Evolutionary conservation across 106 monocot species (phyloP), one percentile per base, ranked within the genome.

Genomic region (Dioscorea alata): DNA sequence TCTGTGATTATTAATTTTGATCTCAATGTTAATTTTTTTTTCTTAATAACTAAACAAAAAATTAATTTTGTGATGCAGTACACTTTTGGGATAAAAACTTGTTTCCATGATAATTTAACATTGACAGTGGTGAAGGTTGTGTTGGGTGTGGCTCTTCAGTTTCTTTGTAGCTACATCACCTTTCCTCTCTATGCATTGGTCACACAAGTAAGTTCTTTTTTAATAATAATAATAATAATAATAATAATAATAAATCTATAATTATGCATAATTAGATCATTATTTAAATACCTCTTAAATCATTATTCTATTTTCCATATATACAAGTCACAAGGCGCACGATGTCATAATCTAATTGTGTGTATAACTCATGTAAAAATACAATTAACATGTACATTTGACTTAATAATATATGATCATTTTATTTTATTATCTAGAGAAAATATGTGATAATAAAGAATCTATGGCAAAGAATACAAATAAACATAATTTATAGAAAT

Each of bases 101-200:
- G 93, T 77, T 84, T 89, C 65, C 79, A 93, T 73, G 86, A 93
- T 17, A 77, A 59, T 50, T 32, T 59, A 7, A 16, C 42, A 3
- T 59, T 89, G 3, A 65, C 86, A 18, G 60, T 74, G 31, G 71
- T 59, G 25, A 81, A 86, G 66, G 51, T 89, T 68, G 71, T 74
- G 69, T 93, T 71, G 93, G 93, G 93, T 89, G 42, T 42, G 81
- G 85, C 72, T 28, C 35, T 84, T 25, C 84, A 84, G 59, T 65
- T 91, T 61, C 62, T 91, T 61, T 91, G 91, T 72, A 91, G 91
- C 74, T 86, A 91, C 53, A 69, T 87, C 35, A 91, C 91, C 6
- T 86, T 91, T 72, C 91, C 91, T n/a, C 86, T 91, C 35, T 91
- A 91, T 73, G 91, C 86, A 2, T 84, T 91, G 66, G 88, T 88